Evolutionary conservation across 2,329 filamentous ascomycete species (phyloP).

Genomic region (Cladophialophora chaetospira): DNA sequence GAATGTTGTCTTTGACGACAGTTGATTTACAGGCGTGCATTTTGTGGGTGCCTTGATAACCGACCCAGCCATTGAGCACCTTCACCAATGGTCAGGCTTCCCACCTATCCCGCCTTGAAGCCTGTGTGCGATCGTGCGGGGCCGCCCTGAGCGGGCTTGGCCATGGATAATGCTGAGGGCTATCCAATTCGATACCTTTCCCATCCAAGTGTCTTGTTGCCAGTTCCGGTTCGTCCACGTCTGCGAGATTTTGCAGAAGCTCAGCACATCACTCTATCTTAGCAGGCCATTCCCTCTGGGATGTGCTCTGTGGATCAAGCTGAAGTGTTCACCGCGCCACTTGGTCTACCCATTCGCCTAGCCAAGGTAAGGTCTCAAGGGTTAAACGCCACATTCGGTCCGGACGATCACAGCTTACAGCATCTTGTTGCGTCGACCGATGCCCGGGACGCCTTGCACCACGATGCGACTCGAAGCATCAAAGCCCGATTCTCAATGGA

Average conservation of each 20-base stretch:
- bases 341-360: too few species aligned
- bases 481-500: background rate
- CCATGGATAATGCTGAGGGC: background rate
- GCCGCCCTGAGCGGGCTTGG: too few species aligned
- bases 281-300: too few species aligned
- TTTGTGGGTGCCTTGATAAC: background rate
- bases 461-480: background rate
- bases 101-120: background rate
- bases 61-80: background rate
- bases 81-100: background rate
- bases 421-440: background rate
- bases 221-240: too few species aligned
- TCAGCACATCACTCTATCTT: too few species aligned
- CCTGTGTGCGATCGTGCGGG: too few species aligned
- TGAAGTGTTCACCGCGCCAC: too few species aligned
- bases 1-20: background rate
- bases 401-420: too few species aligned
- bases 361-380: background rate
- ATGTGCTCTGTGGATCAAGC: too few species aligned
- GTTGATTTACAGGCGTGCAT: background rate
- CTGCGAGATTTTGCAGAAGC: too few species aligned
- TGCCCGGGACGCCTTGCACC: background rate
- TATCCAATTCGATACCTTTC: too few species aligned
- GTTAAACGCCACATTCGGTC: background rate
- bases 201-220: too few species aligned